These are phyloP conservation scores for Hypoxylon rubiginosum DNA, from an alignment of 2,329 filamentous ascomycete genomes.

Conservation along the genomic window DNA sequence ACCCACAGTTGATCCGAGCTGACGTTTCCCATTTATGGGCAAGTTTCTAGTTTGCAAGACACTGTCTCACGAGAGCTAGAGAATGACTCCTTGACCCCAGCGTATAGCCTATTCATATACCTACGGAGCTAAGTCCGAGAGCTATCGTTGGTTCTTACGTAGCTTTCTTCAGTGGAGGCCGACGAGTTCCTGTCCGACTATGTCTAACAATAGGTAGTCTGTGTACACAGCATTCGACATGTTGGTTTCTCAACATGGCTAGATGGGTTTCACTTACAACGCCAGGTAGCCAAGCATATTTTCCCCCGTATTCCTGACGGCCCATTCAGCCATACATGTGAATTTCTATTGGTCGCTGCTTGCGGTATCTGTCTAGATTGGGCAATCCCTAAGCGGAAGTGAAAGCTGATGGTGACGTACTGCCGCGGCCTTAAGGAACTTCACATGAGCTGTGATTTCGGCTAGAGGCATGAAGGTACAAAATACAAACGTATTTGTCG, in stretches of 20 bases:
- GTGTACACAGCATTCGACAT: background rate
- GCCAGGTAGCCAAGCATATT: background rate
- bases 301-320: background rate
- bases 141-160: conserved; percentile 7
- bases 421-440: conserved; percentile 7
- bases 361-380: background rate
- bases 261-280: background rate
- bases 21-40: conserved; percentile 11
- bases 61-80: conserved; percentile 32
- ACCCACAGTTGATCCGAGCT: conserved; percentile 13
- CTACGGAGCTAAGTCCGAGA: conserved; percentile 28
- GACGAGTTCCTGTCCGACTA: background rate
- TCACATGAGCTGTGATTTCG: background rate
- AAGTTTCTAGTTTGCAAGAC: conserved; percentile 30
- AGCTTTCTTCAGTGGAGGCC: conserved; percentile 3
- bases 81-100: conserved; percentile 14
- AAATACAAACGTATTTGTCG: conserved; percentile 14
- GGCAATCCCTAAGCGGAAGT: background rate
- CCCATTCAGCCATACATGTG: background rate
- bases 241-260: conserved; percentile 3
- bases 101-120: conserved; percentile 14
- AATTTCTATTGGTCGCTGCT: background rate
- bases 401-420: background rate
- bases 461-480: conserved; percentile 11
- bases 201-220: background rate